Conservation (phyloP, 2,329 filamentous ascomycete species). For the Colletotrichum shisoi region DNA sequence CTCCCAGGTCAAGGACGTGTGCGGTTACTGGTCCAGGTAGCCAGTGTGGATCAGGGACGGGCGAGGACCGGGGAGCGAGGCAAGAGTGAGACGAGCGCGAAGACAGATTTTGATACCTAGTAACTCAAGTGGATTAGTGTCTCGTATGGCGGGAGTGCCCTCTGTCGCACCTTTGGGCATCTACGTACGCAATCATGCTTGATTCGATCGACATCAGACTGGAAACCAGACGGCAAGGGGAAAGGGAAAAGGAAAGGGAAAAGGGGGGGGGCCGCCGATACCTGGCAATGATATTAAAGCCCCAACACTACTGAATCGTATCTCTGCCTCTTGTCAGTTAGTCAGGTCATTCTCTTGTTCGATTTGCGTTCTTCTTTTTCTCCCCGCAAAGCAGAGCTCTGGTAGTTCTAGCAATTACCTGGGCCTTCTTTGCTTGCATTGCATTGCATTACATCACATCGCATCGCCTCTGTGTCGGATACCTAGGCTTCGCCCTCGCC, state of each 20-base stretch:
- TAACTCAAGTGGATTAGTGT: conserved; percentile 23
- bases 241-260: not conserved
- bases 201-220: conserved; percentile 34
- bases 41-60: not conserved
- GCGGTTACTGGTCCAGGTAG: not conserved
- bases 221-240: conserved; percentile 11
- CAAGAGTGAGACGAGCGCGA: not conserved
- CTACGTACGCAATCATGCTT: conserved; percentile 13
- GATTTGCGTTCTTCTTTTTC: not conserved
- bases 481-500: not conserved
- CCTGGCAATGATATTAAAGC: conserved; percentile 30
- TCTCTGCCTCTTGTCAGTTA: conserved; percentile 26
- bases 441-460: conserved; percentile 32
- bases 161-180: conserved; percentile 20
- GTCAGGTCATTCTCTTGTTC: conserved; percentile 38
- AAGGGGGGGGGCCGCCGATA: not conserved
- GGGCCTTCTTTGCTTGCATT: conserved; percentile 41
- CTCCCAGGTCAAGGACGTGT: no score
- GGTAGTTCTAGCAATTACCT: conserved; percentile 52
- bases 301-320: conserved; percentile 8
- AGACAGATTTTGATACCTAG: not conserved
- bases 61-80: conserved; percentile 1
- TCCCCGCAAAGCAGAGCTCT: conserved; percentile 56
- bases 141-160: conserved; percentile 16
- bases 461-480: conserved; percentile 17